Evolutionary conservation across 495 filamentous ascomycete genomes (phyloP).

Genomic region (Terfezia boudieri): DNA sequence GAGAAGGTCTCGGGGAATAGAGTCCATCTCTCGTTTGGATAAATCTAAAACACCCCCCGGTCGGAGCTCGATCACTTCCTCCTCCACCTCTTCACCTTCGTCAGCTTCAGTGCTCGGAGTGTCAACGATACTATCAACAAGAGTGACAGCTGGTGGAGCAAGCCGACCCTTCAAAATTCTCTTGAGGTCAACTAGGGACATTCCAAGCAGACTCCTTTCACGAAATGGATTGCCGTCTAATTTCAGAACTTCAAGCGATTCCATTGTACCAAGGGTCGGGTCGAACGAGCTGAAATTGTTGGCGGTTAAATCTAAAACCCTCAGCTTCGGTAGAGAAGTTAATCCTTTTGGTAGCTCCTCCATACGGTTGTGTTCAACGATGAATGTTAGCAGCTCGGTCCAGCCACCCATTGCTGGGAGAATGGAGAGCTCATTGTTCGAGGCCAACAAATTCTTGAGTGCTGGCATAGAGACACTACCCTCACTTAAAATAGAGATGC

Average conservation of each 20-base stretch:
- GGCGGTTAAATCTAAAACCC: slow-evolving; percentile 54
- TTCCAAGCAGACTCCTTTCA: slow-evolving; percentile 61
- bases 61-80: slow-evolving; percentile 40
- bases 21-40: slow-evolving; percentile 38
- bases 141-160: slow-evolving; percentile 25
- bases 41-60: slow-evolving; percentile 50
- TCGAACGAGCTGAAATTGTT: slow-evolving; percentile 63
- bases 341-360: slow-evolving; percentile 53
- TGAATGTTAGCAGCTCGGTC: slow-evolving; percentile 45
- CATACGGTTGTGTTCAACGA: slow-evolving; percentile 62
- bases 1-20: slow-evolving; percentile 26
- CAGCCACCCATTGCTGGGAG: slow-evolving; percentile 53
- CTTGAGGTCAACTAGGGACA: slow-evolving; percentile 66
- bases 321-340: slow-evolving; percentile 37
- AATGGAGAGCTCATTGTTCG: slow-evolving; percentile 47
- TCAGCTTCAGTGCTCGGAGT: slow-evolving; percentile 34
- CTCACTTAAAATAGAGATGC: slow-evolving; percentile 34
- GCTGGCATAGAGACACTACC: slow-evolving; percentile 38
- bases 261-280: slow-evolving; percentile 57
- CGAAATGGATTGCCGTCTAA: slow-evolving; percentile 70
- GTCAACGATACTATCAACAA: not conserved
- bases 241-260: slow-evolving; percentile 44
- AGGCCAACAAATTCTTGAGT: slow-evolving; percentile 50
- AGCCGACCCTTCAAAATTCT: slow-evolving; percentile 45
- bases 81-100: slow-evolving; percentile 69